Base-by-base conservation (phyloP, 148 eudicot species). In the Nepenthes mirabilis region DNA sequence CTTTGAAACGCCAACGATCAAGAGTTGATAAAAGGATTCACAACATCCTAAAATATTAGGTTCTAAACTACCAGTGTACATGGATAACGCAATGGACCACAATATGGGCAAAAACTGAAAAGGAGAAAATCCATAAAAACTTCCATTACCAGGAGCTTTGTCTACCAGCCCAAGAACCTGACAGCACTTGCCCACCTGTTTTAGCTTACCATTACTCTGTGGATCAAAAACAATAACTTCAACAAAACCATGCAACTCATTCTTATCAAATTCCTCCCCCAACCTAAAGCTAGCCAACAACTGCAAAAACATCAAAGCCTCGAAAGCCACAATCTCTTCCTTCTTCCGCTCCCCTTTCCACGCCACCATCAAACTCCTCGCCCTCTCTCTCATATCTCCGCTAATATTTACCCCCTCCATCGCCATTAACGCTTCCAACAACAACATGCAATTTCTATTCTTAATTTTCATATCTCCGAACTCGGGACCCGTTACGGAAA, bases 351-450 rank as follows among this genome's bases (percentile, higher is more conserved):
- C 69, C 64, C 49, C 66, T 52, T 55, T 74, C 82, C 85, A 77
- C 62, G 72, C 73, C 2, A 47, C 55, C 36, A 79, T 79, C 55
- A 77, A 56, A 1, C n/a, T 58, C 45, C 8, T 40, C 45, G 45
- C 45, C 45, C 45, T 40, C 45, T 40, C 45, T 40, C 6, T 40
- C 45, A 59, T 64, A 23, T 68, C 75, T 9, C 57, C 64, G 11
- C 43, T 50, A 52, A 75, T 11, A 59, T 6, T 50, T 62, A 57
- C 73, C 5, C 56, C 53, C 51, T 52, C 70, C 52, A 61, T 34
- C 58, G 43, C 65, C 79, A 64, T 57, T 74, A 80, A 65, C 11
- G 43, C 79, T 68, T 77, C 81, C 61, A 80, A 64, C 70, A 80
- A 60, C 8, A 67, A 55, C 58, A 72, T 55, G 36, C 72, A 74